A percentile compares a stretch with the other conserved stretches of the same genome.
Conservation (phyloP, 225 moss, liverwort and hornwort species). For the Marchantia paleacea region DNA sequence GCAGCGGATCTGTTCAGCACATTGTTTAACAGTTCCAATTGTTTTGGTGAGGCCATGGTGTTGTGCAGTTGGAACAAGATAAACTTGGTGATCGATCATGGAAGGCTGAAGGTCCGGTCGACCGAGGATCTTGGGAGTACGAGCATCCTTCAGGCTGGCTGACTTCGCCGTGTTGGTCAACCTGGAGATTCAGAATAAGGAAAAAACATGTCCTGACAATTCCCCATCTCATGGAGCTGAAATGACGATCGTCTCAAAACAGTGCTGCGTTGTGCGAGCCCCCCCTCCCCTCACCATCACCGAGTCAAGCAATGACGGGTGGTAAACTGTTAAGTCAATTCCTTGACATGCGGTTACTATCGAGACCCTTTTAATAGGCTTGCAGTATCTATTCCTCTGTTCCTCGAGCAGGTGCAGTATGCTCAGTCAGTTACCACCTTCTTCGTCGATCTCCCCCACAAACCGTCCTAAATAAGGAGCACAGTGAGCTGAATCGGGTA, state of each 20-base stretch:
- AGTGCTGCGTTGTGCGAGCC: not conserved
- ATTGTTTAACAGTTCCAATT: slow-evolving; percentile 4
- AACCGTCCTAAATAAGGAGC: too few relatives aligned
- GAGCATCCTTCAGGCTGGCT: slow-evolving; percentile 3
- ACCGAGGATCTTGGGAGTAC: slow-evolving; percentile 6
- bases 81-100: not conserved
- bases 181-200: not conserved
- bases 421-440: not conserved
- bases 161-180: slow-evolving; percentile 9
- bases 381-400: not conserved
- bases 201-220: not conserved
- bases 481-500: too few relatives aligned
- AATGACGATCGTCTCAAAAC: not conserved
- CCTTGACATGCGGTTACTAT: not conserved
- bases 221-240: not conserved
- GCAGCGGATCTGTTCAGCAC: not conserved
- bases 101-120: not conserved
- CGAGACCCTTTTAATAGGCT: not conserved
- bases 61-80: not conserved
- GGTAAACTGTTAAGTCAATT: not conserved
- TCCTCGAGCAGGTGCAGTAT: not conserved
- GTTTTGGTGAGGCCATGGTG: not conserved
- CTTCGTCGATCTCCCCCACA: not conserved
- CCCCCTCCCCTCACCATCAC: not conserved
- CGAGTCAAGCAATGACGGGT: not conserved